Conservation (phyloP, 164 flowering plant genomes). For the Umbilicus rupestris region DNA sequence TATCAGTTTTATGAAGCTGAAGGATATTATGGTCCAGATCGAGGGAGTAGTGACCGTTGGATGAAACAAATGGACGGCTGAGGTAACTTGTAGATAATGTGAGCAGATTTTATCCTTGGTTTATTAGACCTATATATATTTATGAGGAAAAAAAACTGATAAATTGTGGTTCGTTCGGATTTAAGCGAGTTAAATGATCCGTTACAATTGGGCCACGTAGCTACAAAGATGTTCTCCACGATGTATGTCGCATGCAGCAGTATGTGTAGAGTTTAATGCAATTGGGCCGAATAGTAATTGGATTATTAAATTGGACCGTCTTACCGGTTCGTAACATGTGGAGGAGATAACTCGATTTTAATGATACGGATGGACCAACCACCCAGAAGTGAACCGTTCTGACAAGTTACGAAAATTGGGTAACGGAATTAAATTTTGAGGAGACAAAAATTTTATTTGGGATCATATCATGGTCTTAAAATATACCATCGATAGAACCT, state of each 20-base stretch:
- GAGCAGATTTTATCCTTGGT: neutral
- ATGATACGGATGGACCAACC: too few species aligned
- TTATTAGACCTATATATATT: neutral
- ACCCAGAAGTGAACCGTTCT: too few species aligned
- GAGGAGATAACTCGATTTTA: too few species aligned
- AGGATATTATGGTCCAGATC: neutral
- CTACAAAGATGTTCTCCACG: neutral
- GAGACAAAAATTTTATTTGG: too few species aligned
- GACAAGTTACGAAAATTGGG: too few species aligned
- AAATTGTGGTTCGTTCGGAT: neutral
- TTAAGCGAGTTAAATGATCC: neutral
- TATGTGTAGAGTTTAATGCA: neutral
- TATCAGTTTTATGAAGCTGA: neutral
- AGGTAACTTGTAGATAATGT: neutral
- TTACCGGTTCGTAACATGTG: too few species aligned
- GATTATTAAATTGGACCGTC: too few species aligned
- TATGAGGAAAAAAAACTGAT: neutral
- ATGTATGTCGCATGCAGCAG: neutral
- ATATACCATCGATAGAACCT: too few species aligned
- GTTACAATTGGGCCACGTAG: neutral
- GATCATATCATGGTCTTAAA: too few species aligned
- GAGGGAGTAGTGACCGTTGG: neutral
- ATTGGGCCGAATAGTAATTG: neutral
- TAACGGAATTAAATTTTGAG: too few species aligned
- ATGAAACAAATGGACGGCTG: neutral